phyloP scores from a whole-genome alignment of 805 yeast genomes.

The Barnettozyma pratensis region DNA sequence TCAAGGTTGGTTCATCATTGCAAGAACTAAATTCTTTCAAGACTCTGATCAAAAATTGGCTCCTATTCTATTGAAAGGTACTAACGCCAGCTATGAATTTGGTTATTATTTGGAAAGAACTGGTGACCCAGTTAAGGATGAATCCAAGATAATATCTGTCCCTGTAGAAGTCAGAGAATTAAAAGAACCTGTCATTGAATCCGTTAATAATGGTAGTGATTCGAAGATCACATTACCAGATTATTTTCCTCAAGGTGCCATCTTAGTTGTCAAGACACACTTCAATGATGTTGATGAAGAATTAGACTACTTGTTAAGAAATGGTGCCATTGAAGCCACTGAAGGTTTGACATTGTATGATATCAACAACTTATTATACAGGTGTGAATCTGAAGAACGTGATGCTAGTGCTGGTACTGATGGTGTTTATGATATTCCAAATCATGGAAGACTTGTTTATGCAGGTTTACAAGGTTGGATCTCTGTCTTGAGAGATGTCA shows the following conservation, averaged over 20 bases:
- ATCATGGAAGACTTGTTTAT: constrained; percentile 66
- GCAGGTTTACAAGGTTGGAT: constrained; percentile 96
- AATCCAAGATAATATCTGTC: constrained; percentile 51
- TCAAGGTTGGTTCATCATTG: constrained; percentile 81
- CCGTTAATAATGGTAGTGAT: constrained; percentile 31
- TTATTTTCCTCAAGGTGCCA: constrained; percentile 83
- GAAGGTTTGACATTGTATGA: constrained; percentile 55
- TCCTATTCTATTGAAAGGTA: constrained; percentile 57
- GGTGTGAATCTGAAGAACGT: constrained; percentile 82
- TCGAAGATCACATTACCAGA: constrained; percentile 56
- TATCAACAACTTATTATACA: constrained; percentile 68
- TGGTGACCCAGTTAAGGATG: constrained; percentile 41
- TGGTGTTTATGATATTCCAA: constrained; percentile 75
- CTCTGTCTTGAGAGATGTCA: constrained; percentile 55
- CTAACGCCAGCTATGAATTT: constrained; percentile 51
- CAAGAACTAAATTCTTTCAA: constrained; percentile 68
- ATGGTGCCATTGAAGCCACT: constrained; percentile 76
- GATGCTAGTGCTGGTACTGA: constrained; percentile 68
- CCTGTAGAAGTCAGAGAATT: constrained; percentile 59
- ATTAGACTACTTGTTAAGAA: constrained; percentile 61
- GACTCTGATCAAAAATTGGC: constrained; percentile 46
- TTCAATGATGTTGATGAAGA: constrained; percentile 60
- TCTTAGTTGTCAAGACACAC: constrained; percentile 73
- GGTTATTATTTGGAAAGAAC: constrained; percentile 49
- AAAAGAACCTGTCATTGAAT: constrained; percentile 42